Evolutionary conservation across 2,329 filamentous ascomycete genomes (phyloP), one percentile per base, ranked within the genome.

Genomic region (Pseudogymnoascus sp.): DNA sequence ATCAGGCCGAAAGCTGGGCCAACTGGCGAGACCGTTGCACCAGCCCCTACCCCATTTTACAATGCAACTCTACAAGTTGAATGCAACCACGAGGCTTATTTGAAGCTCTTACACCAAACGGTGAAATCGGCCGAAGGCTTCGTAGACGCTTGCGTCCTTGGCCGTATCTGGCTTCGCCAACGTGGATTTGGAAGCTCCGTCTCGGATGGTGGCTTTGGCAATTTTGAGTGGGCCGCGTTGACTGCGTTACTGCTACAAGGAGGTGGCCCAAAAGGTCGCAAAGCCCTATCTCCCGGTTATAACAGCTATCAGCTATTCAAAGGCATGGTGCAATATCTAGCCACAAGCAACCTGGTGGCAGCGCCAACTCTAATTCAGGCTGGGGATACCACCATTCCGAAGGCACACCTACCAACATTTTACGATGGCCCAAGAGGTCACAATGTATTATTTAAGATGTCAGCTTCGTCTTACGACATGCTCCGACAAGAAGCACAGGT

Each of bases 241-340:
- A 84, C 93, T 72, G 90, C 93, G 33, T 79, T 96, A 12, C 78
- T 98, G 2, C 80, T 98, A 43, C 87, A 91, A 73, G 85, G 84
- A n/a, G 90, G 90, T 26, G 89, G 87, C 6, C 83, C 85, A 6
- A 88, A 87, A 65, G 89, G 89, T 1, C 84, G 86, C 66, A 82
- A 89, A 1, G 78, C 90, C 5, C 81, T 98, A 14, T 91, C 92
- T 5, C 81, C 85, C 4, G 90, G 90, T 6, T 89, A 96, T 70
- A 96, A 89, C 77, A 89, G 89, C 75, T 95, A 93, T 24, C 93
- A 98, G 75, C 82, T 98, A 50, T 97, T 99, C 82, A 98, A 97
- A 76, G 93, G 91, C 2, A 87, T 88, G 1, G 78, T 99, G n/a
- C 93, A 97, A 72, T 95, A 93, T 68, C 78, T 99, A 16, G 86